These are phyloP conservation scores for Neurospora tetrasperma DNA, from an alignment of 495 filamentous ascomycete genomes.

Conservation along the genomic window DNA sequence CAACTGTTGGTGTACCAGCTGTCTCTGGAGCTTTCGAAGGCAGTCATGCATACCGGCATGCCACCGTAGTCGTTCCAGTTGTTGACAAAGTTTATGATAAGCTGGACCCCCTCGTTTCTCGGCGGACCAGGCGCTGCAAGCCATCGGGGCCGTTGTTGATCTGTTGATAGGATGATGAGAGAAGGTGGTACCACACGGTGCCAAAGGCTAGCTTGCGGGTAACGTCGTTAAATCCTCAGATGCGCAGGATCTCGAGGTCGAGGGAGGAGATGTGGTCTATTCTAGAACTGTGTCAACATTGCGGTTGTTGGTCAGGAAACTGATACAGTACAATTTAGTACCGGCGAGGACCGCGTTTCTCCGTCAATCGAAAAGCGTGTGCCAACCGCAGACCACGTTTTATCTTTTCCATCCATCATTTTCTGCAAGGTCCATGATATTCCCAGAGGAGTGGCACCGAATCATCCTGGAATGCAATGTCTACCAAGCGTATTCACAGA, in stretches of 20 bases:
- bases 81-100: conserved; percentile 49
- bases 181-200: conserved; percentile 49
- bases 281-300: conserved; percentile 53
- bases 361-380: conserved; percentile 50
- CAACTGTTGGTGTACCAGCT: conserved; percentile 46
- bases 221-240: conserved; percentile 64
- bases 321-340: conserved; percentile 67
- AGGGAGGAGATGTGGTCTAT: conserved; percentile 35
- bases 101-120: conserved; percentile 41
- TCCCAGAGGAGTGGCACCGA: too few relatives aligned
- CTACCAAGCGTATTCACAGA: neutral
- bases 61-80: conserved; percentile 57
- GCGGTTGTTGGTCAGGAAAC: conserved; percentile 52
- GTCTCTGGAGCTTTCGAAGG: conserved; percentile 43
- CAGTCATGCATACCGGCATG: conserved; percentile 50
- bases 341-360: conserved; percentile 52
- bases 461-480: neutral
- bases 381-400: conserved; percentile 6
- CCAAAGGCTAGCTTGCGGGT: conserved; percentile 31
- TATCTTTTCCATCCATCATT: neutral
- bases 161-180: conserved; percentile 39
- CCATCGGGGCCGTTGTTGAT: conserved; percentile 61
- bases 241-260: conserved; percentile 59
- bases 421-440: neutral
- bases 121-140: conserved; percentile 52